Percentiles rank a stretch among this genome's conserved stretches.
Evolutionary conservation across 2,329 filamentous ascomycete genomes (phyloP).

Genomic region (Truncatella angustata): DNA sequence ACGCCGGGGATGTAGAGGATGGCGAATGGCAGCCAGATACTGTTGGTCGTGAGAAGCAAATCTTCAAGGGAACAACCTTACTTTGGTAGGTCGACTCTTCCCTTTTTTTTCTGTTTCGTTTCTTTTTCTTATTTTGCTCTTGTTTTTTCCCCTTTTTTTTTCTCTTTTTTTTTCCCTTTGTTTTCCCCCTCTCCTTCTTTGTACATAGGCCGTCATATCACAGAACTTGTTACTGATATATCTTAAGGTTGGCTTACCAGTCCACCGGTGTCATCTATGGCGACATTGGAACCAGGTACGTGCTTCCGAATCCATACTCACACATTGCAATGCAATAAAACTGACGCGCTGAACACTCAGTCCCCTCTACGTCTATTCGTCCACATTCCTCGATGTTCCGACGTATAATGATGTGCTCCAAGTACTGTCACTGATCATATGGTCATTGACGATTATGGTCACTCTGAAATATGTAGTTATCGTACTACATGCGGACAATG

Average conservation of each 20-base stretch:
- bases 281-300: conserved; percentile 56
- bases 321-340: conserved; percentile 26
- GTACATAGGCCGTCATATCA: background rate
- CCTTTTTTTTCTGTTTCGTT: no score
- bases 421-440: conserved; percentile 66
- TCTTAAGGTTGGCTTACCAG: conserved; percentile 57
- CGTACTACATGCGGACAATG: conserved; percentile 65
- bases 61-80: conserved; percentile 33
- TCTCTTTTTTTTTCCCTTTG: no score
- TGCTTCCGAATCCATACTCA: background rate
- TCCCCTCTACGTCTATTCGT: conserved; percentile 70
- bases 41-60: conserved; percentile 33
- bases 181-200: conserved; percentile 3
- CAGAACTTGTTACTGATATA: conserved; percentile 11
- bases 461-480: conserved; percentile 68
- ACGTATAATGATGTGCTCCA: conserved; percentile 59
- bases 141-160: no score
- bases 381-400: conserved; percentile 59
- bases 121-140: no score
- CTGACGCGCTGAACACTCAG: no score
- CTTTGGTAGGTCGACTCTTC: conserved; percentile 29
- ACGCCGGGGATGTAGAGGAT: conserved; percentile 27
- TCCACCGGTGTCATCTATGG: conserved; percentile 67
- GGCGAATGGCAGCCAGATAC: conserved; percentile 31
- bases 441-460: conserved; percentile 68